These are phyloP conservation scores for Rhodotorula babjevae DNA, from an alignment of 768 basidiomycete genomes.

Conservation along the genomic window DNA sequence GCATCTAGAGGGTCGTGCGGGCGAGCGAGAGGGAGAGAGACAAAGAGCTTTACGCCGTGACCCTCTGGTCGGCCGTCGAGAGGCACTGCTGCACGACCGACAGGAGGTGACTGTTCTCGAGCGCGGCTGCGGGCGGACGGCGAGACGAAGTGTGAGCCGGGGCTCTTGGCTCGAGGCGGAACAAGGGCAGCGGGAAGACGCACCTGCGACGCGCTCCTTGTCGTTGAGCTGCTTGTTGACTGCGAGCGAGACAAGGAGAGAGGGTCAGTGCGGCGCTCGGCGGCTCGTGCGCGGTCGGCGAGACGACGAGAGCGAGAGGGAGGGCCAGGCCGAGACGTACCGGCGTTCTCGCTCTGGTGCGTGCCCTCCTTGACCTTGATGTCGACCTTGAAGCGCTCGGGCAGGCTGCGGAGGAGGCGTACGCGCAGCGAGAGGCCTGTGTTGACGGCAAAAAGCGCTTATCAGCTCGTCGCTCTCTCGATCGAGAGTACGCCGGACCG, in stretches of 20 bases:
- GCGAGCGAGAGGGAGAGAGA: background rate
- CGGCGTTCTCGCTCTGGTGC: conserved; percentile 87
- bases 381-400: conserved; percentile 89
- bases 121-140: conserved; percentile 57
- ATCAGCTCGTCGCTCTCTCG: too few species aligned
- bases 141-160: too few species aligned
- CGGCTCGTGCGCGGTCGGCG: too few species aligned
- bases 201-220: conserved; percentile 83
- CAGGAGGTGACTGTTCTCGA: conserved; percentile 82
- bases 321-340: conserved; percentile 51
- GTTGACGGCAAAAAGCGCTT: too few species aligned
- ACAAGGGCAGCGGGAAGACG: background rate
- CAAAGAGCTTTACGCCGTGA: background rate
- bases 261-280: background rate
- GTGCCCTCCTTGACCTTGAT: conserved; percentile 88
- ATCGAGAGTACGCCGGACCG: too few species aligned
- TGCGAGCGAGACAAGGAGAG: conserved; percentile 43
- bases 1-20: background rate
- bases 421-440: conserved; percentile 93
- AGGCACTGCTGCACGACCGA: conserved; percentile 81
- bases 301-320: background rate
- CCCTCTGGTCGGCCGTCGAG: conserved; percentile 50
- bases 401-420: conserved; percentile 78
- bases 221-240: conserved; percentile 99
- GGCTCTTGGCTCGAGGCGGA: background rate